Conservation (phyloP, 2,329 filamentous ascomycete genomes). For the Shiraia bambusicola region DNA sequence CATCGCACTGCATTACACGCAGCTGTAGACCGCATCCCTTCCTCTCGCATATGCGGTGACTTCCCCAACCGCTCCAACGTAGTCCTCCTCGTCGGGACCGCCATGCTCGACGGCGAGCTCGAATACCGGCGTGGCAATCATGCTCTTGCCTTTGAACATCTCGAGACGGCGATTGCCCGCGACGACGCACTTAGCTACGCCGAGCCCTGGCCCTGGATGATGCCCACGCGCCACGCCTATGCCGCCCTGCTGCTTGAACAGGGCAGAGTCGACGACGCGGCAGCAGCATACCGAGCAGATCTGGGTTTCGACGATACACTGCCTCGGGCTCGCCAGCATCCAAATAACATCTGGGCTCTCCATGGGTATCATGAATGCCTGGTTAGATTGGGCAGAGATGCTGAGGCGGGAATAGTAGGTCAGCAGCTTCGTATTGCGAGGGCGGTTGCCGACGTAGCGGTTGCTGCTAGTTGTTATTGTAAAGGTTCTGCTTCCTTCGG, state of each 20-base stretch:
- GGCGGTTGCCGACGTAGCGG: constrained; percentile 60
- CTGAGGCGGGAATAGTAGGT: constrained; percentile 52
- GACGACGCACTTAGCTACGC: constrained; percentile 68
- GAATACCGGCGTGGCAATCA: constrained; percentile 66
- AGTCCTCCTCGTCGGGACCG: constrained; percentile 60
- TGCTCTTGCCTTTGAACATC: constrained; percentile 59
- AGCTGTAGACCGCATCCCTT: constrained; percentile 56
- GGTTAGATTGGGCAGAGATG: constrained; percentile 52
- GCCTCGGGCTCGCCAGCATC: constrained; percentile 66
- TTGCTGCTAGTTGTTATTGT: constrained; percentile 62
- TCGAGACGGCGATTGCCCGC: constrained; percentile 59
- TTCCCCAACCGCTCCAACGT: constrained; percentile 68
- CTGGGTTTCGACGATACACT: constrained; percentile 53
- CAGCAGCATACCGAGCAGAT: constrained; percentile 43
- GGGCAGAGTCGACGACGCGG: constrained; percentile 47
- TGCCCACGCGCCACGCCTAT: constrained; percentile 69
- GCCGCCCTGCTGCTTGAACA: constrained; percentile 70
- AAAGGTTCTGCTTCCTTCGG: constrained; percentile 9
- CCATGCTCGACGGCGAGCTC: constrained; percentile 73
- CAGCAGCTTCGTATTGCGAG: constrained; percentile 55
- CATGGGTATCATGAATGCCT: constrained; percentile 74
- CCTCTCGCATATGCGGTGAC: constrained; percentile 58
- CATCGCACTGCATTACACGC: constrained; percentile 55
- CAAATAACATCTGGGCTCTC: constrained; percentile 73
- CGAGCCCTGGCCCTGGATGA: constrained; percentile 81